A percentile compares a stretch with the other conserved stretches of the same genome.
These are phyloP conservation scores for Hypericum androsaemum DNA, from an alignment of 345 rosid species.

Conservation along the genomic window DNA sequence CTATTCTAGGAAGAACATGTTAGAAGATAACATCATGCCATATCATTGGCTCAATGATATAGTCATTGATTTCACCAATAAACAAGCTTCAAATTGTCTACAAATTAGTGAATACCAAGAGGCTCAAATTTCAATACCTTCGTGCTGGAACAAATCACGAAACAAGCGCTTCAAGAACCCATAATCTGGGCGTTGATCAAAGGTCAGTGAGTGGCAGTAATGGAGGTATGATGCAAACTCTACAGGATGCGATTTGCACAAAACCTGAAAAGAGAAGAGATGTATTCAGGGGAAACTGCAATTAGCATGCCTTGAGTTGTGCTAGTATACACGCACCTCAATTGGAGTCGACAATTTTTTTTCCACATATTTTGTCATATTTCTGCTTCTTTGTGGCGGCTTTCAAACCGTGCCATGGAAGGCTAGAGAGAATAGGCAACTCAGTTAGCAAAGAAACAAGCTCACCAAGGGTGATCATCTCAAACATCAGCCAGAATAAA, in stretches of 20 bases:
- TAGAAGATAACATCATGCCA: no score
- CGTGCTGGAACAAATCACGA: slow-evolving; percentile 62
- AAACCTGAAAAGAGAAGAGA: slow-evolving; percentile 37
- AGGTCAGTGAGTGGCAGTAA: slow-evolving; percentile 73
- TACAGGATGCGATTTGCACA: slow-evolving; percentile 70
- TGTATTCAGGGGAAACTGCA: neutral
- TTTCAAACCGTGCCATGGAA: slow-evolving; percentile 93
- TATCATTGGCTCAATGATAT: no score
- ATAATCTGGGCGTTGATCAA: slow-evolving; percentile 85
- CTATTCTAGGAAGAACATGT: no score
- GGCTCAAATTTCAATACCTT: slow-evolving; percentile 32
- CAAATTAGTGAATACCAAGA: no score
- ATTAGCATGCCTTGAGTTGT: neutral
- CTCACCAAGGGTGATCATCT: no score
- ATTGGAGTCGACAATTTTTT: slow-evolving; percentile 87
- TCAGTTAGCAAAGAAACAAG: no score
- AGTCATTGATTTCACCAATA: no score
- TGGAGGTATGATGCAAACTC: slow-evolving; percentile 88
- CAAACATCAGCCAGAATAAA: no score
- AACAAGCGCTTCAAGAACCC: slow-evolving; percentile 72
- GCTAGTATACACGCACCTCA: slow-evolving; percentile 39
- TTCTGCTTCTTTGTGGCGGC: slow-evolving; percentile 86
- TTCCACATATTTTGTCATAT: slow-evolving; percentile 78
- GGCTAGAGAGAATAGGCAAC: slow-evolving; percentile 25
- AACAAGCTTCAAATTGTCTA: no score